Conservation (phyloP, 1,139 yeast species). For the Zygosaccharomyces sapae region DNA sequence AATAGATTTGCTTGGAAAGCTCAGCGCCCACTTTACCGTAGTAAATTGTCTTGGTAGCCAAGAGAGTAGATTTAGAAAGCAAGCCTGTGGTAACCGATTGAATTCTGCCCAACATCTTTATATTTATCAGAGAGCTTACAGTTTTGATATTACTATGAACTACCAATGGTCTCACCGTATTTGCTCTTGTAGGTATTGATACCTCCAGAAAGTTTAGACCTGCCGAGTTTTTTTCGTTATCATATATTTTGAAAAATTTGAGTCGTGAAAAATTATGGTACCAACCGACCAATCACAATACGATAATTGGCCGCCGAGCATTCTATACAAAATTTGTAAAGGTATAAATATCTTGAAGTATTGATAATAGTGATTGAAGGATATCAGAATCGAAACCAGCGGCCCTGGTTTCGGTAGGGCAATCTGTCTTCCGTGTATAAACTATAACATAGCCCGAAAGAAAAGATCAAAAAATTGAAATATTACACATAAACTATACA, state of each 20-base stretch:
- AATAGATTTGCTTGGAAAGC: conserved; percentile 82
- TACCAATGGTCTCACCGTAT: not conserved
- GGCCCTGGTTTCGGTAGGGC: not conserved
- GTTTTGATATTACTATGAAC: not conserved
- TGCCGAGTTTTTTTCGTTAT: not conserved
- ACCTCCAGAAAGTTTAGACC: not conserved
- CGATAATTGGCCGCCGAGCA: conserved; percentile 4
- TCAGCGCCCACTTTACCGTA: conserved; percentile 90
- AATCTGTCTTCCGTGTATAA: not conserved
- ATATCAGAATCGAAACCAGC: not conserved
- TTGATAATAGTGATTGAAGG: not conserved
- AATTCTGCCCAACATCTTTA: conserved; percentile 27
- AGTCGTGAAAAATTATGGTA: conserved; percentile 6
- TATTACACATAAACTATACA: conserved; percentile 15
- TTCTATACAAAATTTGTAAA: not conserved
- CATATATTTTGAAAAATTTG: not conserved
- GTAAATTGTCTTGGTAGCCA: conserved; percentile 56
- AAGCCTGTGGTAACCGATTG: conserved; percentile 27
- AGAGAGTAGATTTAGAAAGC: conserved; percentile 23
- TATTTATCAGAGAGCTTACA: not conserved
- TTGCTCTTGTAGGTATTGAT: not conserved
- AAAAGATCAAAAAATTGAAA: not conserved
- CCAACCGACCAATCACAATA: conserved; percentile 13
- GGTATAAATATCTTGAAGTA: not conserved
- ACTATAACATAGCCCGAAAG: not conserved